phyloP scores from a whole-genome alignment of 2,329 filamentous ascomycete genomes.

The Emmonsiellopsis sp. region DNA sequence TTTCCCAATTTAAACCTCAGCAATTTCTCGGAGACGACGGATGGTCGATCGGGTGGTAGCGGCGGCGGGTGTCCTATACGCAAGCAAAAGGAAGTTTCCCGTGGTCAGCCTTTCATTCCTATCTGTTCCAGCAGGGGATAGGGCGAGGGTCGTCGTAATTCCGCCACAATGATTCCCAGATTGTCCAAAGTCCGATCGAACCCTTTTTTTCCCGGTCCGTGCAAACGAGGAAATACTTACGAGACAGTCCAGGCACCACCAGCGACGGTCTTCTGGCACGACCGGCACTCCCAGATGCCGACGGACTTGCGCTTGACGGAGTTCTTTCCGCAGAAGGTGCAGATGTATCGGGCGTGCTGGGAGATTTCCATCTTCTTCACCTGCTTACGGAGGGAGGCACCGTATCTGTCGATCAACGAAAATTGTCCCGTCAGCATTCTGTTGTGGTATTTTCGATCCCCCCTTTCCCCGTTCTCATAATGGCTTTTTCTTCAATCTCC shows the following conservation, averaged over 20 bases:
- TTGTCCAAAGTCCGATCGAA: too few relatives aligned
- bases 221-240: conserved; percentile 55
- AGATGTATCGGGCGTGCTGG: conserved; percentile 94
- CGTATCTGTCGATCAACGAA: conserved; percentile 57
- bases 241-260: conserved; percentile 92
- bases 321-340: conserved; percentile 98
- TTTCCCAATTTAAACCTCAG: conserved; percentile 63
- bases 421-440: conserved; percentile 15
- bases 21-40: conserved; percentile 93
- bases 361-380: conserved; percentile 99
- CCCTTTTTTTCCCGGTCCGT: too few relatives aligned
- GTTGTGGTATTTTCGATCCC: neutral
- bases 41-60: conserved; percentile 93
- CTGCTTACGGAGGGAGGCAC: conserved; percentile 98
- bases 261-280: conserved; percentile 88
- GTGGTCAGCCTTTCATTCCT: conserved; percentile 17
- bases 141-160: neutral
- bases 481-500: conserved; percentile 3
- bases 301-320: conserved; percentile 83
- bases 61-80: conserved; percentile 72
- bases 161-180: too few relatives aligned
- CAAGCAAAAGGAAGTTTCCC: neutral
- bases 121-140: neutral
- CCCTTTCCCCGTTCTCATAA: neutral
- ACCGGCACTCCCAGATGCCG: conserved; percentile 95